These are phyloP conservation scores for Ogataea nonfermentans DNA, from an alignment of 805 yeast species.

Conservation along the genomic window DNA sequence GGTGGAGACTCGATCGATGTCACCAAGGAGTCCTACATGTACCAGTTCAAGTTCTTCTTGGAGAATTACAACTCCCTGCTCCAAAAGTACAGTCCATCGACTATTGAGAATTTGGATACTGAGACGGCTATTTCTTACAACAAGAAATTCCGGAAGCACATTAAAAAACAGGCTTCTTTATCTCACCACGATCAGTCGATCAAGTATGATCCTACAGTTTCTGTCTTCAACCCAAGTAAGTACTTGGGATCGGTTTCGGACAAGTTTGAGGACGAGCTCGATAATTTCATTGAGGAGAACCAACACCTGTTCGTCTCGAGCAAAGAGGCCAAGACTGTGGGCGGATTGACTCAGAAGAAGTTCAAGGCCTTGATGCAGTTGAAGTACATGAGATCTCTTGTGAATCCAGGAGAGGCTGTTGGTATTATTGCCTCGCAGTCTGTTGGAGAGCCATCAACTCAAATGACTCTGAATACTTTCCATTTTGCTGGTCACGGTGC, in stretches of 20 bases:
- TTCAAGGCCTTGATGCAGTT: conserved; percentile 97
- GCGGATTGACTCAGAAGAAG: conserved; percentile 67
- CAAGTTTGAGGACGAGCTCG: conserved; percentile 77
- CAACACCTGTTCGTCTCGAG: conserved; percentile 52
- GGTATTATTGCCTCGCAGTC: conserved; percentile 99
- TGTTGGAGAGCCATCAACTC: conserved; percentile 98
- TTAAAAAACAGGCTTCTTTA: conserved; percentile 58
- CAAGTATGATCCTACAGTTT: conserved; percentile 85
- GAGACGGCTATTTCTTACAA: conserved; percentile 76
- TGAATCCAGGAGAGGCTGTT: conserved; percentile 96
- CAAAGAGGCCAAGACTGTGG: conserved; percentile 45
- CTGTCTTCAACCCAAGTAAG: conserved; percentile 83
- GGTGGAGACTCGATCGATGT: conserved; percentile 98
- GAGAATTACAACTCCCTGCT: conserved; percentile 87
- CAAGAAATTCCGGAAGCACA: conserved; percentile 75
- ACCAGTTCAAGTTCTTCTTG: conserved; percentile 87
- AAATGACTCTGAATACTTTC: conserved; percentile 95
- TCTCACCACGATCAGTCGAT: conserved; percentile 60
- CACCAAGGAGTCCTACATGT: conserved; percentile 90
- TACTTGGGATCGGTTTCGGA: conserved; percentile 93
- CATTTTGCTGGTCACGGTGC: conserved; percentile 99
- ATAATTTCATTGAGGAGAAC: conserved; percentile 59
- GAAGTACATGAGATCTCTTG: conserved; percentile 94
- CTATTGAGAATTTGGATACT: conserved; percentile 74
- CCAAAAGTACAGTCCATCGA: conserved; percentile 82